Conservation (phyloP, 2,329 filamentous ascomycete species). For the Penicillium corylophilum region DNA sequence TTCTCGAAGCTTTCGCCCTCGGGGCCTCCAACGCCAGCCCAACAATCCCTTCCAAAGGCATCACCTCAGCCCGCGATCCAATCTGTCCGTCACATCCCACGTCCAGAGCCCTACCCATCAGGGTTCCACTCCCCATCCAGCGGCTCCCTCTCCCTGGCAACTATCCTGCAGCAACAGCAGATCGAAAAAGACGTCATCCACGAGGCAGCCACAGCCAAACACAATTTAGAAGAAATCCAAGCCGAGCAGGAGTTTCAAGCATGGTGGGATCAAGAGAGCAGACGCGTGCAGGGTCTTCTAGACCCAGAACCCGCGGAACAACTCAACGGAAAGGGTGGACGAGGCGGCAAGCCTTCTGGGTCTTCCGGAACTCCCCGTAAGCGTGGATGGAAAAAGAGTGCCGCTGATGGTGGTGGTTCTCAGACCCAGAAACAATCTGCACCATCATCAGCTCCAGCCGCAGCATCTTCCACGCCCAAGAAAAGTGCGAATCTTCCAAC, state of each 20-base stretch:
- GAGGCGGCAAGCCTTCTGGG: conserved; percentile 15
- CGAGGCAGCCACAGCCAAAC: conserved; percentile 76
- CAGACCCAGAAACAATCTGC: conserved; percentile 4
- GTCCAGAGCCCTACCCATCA: conserved; percentile 27
- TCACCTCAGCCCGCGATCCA: conserved; percentile 36
- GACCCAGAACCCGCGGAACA: conserved; percentile 23
- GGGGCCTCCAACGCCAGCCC: conserved; percentile 31
- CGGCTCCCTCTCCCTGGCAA: conserved; percentile 72
- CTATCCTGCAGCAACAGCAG: conserved; percentile 85
- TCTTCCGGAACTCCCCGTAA: conserved; percentile 15
- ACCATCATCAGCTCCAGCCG: neutral
- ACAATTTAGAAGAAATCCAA: conserved; percentile 91
- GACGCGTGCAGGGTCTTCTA: conserved; percentile 35
- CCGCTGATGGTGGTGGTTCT: conserved; percentile 1
- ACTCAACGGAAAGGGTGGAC: conserved; percentile 12
- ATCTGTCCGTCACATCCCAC: conserved; percentile 52
- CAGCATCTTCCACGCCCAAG: conserved; percentile 5
- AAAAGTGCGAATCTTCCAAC: conserved; percentile 13
- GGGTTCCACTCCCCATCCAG: conserved; percentile 54
- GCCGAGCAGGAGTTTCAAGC: conserved; percentile 95
- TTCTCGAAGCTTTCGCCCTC: conserved; percentile 19
- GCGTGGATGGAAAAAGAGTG: conserved; percentile 18
- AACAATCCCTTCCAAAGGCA: conserved; percentile 22
- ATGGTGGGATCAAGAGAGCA: conserved; percentile 44
- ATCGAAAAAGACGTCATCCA: conserved; percentile 78